Conservation (phyloP, 192 early-diverging fungal genomes). For the Obelidium mucronatum region DNA sequence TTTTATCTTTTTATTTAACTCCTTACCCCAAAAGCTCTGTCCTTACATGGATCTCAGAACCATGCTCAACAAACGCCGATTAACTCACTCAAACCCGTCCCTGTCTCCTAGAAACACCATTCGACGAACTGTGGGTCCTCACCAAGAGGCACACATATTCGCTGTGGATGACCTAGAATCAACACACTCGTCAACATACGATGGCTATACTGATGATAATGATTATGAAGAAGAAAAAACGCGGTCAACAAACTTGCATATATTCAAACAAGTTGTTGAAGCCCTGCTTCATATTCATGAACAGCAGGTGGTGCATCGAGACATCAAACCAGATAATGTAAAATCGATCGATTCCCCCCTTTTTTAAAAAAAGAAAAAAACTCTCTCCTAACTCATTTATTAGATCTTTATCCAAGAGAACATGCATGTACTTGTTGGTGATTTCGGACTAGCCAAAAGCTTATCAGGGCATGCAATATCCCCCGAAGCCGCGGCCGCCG, state of each 20-base stretch:
- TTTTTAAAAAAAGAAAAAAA: not conserved
- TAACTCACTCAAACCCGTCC: not conserved
- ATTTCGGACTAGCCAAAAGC: constrained; percentile 59
- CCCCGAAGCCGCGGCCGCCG: not conserved
- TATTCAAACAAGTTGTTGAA: constrained; percentile 52
- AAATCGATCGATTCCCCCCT: not conserved
- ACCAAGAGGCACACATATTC: constrained; percentile 3
- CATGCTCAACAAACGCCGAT: constrained; percentile 21
- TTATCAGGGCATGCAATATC: constrained; percentile 37
- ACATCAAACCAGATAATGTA: constrained; percentile 51
- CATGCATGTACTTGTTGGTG: constrained; percentile 46
- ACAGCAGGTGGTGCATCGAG: constrained; percentile 44
- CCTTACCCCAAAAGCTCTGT: constrained; percentile 28
- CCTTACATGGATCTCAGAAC: constrained; percentile 41
- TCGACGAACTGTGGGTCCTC: not conserved
- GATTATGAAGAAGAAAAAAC: not conserved
- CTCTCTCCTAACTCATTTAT: not conserved
- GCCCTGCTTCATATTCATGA: constrained; percentile 49
- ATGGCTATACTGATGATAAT: constrained; percentile 12
- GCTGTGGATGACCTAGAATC: constrained; percentile 31
- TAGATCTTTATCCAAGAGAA: constrained; percentile 52
- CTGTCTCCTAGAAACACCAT: not conserved
- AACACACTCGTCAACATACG: not conserved
- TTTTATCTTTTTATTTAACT: not conserved
- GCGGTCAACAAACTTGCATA: constrained; percentile 29